Evolutionary conservation across 768 basidiomycete genomes (phyloP), one percentile per base, ranked within the genome.

Genomic region (Boletus edulis): DNA sequence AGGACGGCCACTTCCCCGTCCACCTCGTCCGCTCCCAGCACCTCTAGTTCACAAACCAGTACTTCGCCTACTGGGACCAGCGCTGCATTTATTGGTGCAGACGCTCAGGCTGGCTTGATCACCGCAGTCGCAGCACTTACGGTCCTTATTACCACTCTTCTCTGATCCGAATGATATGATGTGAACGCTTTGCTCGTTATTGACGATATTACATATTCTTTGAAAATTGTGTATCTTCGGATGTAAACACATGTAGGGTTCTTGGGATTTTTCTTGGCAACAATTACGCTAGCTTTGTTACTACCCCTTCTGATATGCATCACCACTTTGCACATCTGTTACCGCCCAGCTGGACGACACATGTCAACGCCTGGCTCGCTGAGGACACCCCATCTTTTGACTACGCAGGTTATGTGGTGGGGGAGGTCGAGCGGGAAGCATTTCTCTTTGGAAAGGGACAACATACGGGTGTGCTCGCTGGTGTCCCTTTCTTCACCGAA

Each of bases 321-420:
- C 57, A 51, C 37, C 51, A 54, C 38, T 76, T 67, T 56, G 81
- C 81, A 51, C 80, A 98, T 67, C 78, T 98, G n/a, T 80, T 98
- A 11, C 94, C 96, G 32, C 91, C 94, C 0, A 91, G 86, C 65
- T 98, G 95, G 96, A 93, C 89, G 70, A 64, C 81, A 1, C 86
- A 92, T 59, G 81, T 98, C 50, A 74, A 80, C 3, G 75, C 68
- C 14, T 99, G 96, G 96, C 82, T 95, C 31, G 83, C 83, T 9
- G 96, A 99, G 73, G 96, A 98, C 67, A 90, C 88, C 0, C 96
- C 96, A 1, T 94, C 92, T 1, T 97, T 98, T 62, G 96, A 99
- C 72, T 97, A 93, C 60, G 95, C 90, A 38, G 96, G 96, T 3
- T 96, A 89, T 66, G 93, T 98, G 46, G 96, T 99, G 10, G 96